phyloP scores from a whole-genome alignment of 1,139 yeast species.

The Debaryomycetaceae sp. region DNA sequence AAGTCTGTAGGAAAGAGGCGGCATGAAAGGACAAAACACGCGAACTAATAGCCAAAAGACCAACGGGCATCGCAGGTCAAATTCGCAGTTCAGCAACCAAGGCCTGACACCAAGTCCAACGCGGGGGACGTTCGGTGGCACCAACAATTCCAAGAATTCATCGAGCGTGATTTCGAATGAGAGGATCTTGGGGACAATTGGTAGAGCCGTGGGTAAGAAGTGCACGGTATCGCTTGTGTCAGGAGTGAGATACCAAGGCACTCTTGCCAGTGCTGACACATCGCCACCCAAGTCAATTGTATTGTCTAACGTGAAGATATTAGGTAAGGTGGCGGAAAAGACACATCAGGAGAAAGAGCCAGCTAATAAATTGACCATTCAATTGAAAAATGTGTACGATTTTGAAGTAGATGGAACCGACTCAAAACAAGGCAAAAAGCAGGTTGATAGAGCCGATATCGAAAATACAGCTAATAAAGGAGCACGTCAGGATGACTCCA shows the following conservation, averaged over 20 bases:
- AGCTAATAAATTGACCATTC: slow-evolving; percentile 48
- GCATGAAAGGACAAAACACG: slow-evolving; percentile 23
- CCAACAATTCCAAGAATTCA: not conserved
- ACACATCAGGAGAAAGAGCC: slow-evolving; percentile 28
- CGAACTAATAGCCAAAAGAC: slow-evolving; percentile 16
- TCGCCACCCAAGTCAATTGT: slow-evolving; percentile 46
- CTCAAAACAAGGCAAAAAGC: slow-evolving; percentile 17
- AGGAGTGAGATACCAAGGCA: slow-evolving; percentile 62
- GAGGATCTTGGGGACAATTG: slow-evolving; percentile 45
- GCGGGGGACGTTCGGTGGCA: slow-evolving; percentile 1
- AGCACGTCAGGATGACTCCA: slow-evolving; percentile 9
- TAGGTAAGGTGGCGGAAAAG: slow-evolving; percentile 31
- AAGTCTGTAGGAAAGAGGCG: not conserved
- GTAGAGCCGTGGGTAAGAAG: slow-evolving; percentile 54
- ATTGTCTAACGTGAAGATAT: slow-evolving; percentile 42
- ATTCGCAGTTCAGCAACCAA: slow-evolving; percentile 15
- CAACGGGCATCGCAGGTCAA: slow-evolving; percentile 27
- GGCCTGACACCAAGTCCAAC: not conserved
- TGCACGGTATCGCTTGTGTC: slow-evolving; percentile 59
- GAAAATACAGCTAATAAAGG: not conserved
- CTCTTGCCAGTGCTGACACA: slow-evolving; percentile 37
- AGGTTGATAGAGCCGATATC: slow-evolving; percentile 6
- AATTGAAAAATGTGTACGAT: slow-evolving; percentile 62
- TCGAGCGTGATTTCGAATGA: slow-evolving; percentile 26
- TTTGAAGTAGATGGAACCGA: slow-evolving; percentile 48